These are phyloP conservation scores for Achaetomium macrosporum DNA, from an alignment of 2,329 filamentous ascomycete species.

Conservation along the genomic window DNA sequence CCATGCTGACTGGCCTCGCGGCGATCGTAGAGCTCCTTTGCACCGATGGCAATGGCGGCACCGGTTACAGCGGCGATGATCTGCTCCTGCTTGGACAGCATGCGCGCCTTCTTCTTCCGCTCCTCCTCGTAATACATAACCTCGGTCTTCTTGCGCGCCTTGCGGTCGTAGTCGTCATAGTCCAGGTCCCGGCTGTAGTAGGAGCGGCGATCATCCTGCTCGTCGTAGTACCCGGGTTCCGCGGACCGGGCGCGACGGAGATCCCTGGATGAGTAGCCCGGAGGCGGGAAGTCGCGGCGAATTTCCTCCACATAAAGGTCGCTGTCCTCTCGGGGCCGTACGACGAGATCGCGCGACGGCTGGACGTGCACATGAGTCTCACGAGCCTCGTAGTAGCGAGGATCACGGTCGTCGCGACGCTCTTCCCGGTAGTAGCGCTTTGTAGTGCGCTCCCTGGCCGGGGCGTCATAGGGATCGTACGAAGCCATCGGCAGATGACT, in stretches of 20 bases:
- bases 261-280: conserved; percentile 46
- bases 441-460: conserved; percentile 38
- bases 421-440: conserved; percentile 50
- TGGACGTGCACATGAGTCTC: conserved; percentile 43
- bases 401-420: conserved; percentile 44
- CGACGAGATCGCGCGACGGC: conserved; percentile 48
- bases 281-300: conserved; percentile 75
- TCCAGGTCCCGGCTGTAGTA: conserved; percentile 37
- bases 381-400: conserved; percentile 48
- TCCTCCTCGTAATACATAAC: conserved; percentile 55
- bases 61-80: conserved; percentile 61
- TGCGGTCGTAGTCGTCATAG: conserved; percentile 41
- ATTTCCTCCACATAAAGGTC: conserved; percentile 75
- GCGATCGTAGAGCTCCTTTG: conserved; percentile 61
- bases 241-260: conserved; percentile 59
- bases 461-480: conserved; percentile 50
- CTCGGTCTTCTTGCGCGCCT: conserved; percentile 44
- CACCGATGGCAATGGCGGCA: conserved; percentile 57
- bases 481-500: conserved; percentile 34
- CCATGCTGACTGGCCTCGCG: conserved; percentile 50
- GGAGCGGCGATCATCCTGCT: conserved; percentile 45
- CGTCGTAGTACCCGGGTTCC: conserved; percentile 54
- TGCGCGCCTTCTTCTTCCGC: conserved; percentile 43
- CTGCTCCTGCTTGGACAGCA: conserved; percentile 58
- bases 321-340: conserved; percentile 63